A percentile compares a stretch with the other conserved stretches of the same genome.
These are phyloP conservation scores for Copromyces sp. DNA, from an alignment of 495 filamentous ascomycete species.

Conservation along the genomic window DNA sequence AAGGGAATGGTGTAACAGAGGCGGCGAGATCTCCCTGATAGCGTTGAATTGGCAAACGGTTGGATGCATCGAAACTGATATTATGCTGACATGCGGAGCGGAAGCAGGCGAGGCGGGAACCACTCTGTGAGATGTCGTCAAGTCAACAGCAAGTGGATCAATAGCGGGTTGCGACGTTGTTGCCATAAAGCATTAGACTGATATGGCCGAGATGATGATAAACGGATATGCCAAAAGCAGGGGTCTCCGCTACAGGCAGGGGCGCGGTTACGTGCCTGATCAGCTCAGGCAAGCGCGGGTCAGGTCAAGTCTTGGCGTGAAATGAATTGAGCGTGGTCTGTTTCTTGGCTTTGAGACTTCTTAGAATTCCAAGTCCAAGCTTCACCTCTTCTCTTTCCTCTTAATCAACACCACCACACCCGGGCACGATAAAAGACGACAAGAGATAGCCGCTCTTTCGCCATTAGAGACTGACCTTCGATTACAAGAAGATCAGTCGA, in stretches of 20 bases:
- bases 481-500: not conserved
- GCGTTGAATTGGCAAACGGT: not conserved
- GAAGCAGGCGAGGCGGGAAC: not conserved
- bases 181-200: not conserved
- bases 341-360: not conserved
- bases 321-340: not conserved
- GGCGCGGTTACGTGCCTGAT: not conserved
- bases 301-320: not conserved
- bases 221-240: not conserved
- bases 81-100: not conserved
- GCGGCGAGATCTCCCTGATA: not conserved
- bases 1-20: not conserved
- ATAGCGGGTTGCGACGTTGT: not conserved
- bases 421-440: not conserved
- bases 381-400: not conserved
- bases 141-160: not conserved
- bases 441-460: not conserved
- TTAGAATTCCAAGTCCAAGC: not conserved
- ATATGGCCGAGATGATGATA: not conserved
- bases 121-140: not conserved
- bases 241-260: not conserved
- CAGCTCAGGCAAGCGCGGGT: not conserved
- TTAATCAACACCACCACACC: not conserved
- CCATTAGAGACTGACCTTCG: not conserved
- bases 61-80: not conserved